Evolutionary conservation across 345 rosid genomes (phyloP).

Genomic region (Hevea brasiliensis): DNA sequence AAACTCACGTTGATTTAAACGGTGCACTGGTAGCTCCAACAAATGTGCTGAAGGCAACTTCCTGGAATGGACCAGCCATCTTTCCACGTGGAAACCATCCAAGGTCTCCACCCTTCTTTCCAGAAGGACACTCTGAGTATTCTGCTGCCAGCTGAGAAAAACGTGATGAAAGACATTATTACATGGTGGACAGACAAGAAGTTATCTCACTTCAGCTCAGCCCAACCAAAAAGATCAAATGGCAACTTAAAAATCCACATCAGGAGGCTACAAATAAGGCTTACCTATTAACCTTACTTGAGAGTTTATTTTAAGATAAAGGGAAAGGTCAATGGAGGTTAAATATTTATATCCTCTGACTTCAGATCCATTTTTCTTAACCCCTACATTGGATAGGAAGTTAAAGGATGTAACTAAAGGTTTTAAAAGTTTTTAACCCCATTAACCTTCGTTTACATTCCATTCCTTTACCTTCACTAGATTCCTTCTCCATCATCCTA

Average conservation of each 20-base stretch:
- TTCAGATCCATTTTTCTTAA: too few species aligned
- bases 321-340: too few species aligned
- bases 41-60: conserved; percentile 76
- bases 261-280: too few species aligned
- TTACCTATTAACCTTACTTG: too few species aligned
- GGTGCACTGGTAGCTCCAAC: conserved; percentile 94
- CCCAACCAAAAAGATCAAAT: neutral
- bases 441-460: too few species aligned
- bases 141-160: conserved; percentile 75
- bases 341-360: too few species aligned
- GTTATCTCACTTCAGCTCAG: neutral
- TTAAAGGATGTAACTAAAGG: too few species aligned
- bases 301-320: too few species aligned
- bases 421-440: too few species aligned
- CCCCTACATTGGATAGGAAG: too few species aligned
- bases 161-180: neutral
- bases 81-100: conserved; percentile 99
- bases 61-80: conserved; percentile 98
- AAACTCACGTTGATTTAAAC: conserved; percentile 73
- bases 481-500: too few species aligned
- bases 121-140: conserved; percentile 94
- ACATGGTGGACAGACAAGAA: neutral
- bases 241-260: neutral
- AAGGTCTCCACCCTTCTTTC: conserved; percentile 97
- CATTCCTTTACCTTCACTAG: too few species aligned